Evolutionary conservation across 2,329 filamentous ascomycete species (phyloP), one percentile per base, ranked within the genome.

Genomic region (Xylariales sp.): DNA sequence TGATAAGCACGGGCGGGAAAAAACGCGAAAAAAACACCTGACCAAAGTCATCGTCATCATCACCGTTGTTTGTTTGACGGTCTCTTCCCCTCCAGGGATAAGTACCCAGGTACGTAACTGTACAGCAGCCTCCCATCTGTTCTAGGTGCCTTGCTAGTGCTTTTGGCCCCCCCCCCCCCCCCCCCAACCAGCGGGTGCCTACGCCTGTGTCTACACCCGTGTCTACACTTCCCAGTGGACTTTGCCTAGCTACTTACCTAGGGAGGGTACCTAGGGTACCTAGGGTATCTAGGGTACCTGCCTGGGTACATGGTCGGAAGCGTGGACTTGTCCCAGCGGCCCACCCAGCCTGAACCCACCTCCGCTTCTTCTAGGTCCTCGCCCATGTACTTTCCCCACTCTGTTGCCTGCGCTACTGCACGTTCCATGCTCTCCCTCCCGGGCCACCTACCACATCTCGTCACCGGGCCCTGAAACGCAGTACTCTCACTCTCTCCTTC

Each of bases 381-480:
- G 8, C 16, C 46, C 50, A 45, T 9, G 16, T 14, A 46, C 23
- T 23, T 10, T 67, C 64, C 14, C 68, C 61, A 64, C 68, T 41
- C 23, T 53, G 59, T 56, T 54, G 60, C 64, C 57, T 67, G 64
- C 61, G 65, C 68, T 70, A 70, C 58, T 64, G 64, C 68, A 67
- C 61, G 52, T 53, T 28, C 64, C 48, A 61, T 64, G 59, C 45
- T 36, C 39, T 50, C 56, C 49, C 61, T 50, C 56, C 67, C 62
- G 49, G 59, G 30, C 34, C 43, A 49, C 55, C 65, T 60, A 62
- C 53, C 56, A 48, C 39, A 53, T 28, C 64, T 65, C 43, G 58
- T 68, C 62, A 62, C 50, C 18, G 45, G 48, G 57, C 7, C 34
- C 68, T 62, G 61, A 60, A 36, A 63, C 54, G 48, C 46, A 60